Percentiles rank a stretch among this genome's conserved stretches.
Conservation (phyloP, 495 filamentous ascomycete genomes). For the Penicillium coprophilum region DNA sequence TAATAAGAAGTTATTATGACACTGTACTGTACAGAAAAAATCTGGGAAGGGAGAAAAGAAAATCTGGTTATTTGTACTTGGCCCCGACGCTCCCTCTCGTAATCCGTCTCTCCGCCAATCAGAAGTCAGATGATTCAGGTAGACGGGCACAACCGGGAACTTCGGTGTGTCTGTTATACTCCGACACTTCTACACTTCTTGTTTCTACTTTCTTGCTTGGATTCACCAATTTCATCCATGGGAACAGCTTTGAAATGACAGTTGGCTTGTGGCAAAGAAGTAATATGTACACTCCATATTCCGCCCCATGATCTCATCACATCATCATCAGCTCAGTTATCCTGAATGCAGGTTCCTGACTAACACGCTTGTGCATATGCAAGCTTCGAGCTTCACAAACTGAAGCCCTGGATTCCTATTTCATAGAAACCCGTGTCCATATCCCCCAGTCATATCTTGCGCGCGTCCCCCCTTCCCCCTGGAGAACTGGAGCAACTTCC, state of each 20-base stretch:
- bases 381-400: neutral
- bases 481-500: slow-evolving; percentile 14
- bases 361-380: neutral
- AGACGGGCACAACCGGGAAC: slow-evolving; percentile 40
- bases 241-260: neutral
- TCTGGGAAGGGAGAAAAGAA: slow-evolving; percentile 31
- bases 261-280: neutral
- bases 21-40: slow-evolving; percentile 34
- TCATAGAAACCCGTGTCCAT: neutral
- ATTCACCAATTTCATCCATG: neutral
- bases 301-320: slow-evolving; percentile 23
- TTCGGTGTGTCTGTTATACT: slow-evolving; percentile 18
- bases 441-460: neutral
- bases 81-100: slow-evolving; percentile 42
- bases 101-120: slow-evolving; percentile 40
- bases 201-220: neutral
- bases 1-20: slow-evolving; percentile 26
- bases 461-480: slow-evolving; percentile 8
- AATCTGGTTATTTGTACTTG: slow-evolving; percentile 44
- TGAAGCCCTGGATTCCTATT: neutral
- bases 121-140: slow-evolving; percentile 39
- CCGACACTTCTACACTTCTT: neutral
- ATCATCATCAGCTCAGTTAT: slow-evolving; percentile 19
- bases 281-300: neutral
- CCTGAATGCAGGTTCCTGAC: neutral